Base-by-base conservation (phyloP, 352 stramenopile genomes). In the Proteromonas lacertae region DNA sequence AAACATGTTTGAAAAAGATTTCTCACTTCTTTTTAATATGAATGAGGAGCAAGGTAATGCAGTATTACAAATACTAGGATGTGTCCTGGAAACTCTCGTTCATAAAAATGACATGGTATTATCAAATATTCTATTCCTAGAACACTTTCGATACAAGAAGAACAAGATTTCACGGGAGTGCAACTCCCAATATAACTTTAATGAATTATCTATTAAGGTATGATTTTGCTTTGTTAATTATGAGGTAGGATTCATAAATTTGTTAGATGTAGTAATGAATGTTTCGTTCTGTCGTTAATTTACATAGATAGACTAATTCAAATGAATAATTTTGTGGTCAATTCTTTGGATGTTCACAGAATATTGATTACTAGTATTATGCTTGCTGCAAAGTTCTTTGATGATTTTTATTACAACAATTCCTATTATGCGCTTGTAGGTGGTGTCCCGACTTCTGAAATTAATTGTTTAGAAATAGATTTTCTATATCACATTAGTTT, bases 331-430 rank as follows among this genome's bases (percentile, higher is more conserved):
- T 84, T 97, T 40, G 57, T 86, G 13, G 57, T 97, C 16, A 93
- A 79, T 13, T 66, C 82, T 24, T 60, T 94, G 9, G 96, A 95
- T 49, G 79, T 94, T 21, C 82, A 97, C 46, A 74, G 82, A 30
- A 73, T 96, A 2, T 57, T 93, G 28, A 92, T 96, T 50, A 95
- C 82, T 34, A 69, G 71, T 30, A 61, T 96, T 41, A 75, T 96
- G 42, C 51, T 97, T 6, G 79, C 81, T 4, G 81, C 86, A 42
- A 97, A 97, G 57, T 96, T 95, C 55, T 94, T 94, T 45, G 86
- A 97, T 53, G 86, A 97, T 61, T 74, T 88, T 31, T 97, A 95
- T 59, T 97, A 91, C 53, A 95, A 93, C 50, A 97, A 97, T 57
- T 76, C 79, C 14, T 96, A 93, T 62, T 97, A 95, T 50, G 75